A percentile compares a stretch with the other conserved stretches of the same genome.
Evolutionary conservation across 2,329 filamentous ascomycete species (phyloP).

Genomic region (Fusarium tupiense): DNA sequence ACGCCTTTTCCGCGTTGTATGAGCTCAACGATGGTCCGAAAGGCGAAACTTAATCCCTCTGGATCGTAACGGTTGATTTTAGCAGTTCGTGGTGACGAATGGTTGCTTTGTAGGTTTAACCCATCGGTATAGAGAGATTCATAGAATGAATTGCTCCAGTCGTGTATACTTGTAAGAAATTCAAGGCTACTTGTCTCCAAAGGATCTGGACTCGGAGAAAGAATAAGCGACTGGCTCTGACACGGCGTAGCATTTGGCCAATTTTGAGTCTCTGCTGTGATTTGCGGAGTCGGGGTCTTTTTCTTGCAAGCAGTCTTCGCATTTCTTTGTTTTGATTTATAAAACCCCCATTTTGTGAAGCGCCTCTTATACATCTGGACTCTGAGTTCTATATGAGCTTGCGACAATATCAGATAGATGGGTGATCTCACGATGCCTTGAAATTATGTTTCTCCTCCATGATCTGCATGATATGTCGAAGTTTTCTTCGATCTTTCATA

Average conservation of each 20-base stretch:
- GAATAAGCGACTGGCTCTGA: not conserved
- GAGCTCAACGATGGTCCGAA: slow-evolving; percentile 9
- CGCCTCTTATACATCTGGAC: slow-evolving; percentile 27
- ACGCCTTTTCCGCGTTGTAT: not conserved
- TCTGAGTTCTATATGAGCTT: not conserved
- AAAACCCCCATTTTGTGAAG: slow-evolving; percentile 25
- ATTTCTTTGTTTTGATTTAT: slow-evolving; percentile 8
- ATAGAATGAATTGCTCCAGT: slow-evolving; percentile 10
- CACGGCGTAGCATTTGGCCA: too few species aligned
- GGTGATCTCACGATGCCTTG: slow-evolving; percentile 15
- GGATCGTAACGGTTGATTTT: slow-evolving; percentile 6
- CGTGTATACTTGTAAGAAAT: slow-evolving; percentile 9
- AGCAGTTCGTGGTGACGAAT: too few species aligned
- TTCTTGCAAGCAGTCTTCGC: not conserved
- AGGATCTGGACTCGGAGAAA: not conserved
- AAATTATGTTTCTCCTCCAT: slow-evolving; percentile 22
- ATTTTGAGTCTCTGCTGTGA: not conserved
- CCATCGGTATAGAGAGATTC: not conserved
- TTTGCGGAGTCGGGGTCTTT: accelerated
- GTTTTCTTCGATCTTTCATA: slow-evolving; percentile 8
- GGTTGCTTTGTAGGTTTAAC: too few species aligned
- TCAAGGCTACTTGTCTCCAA: not conserved
- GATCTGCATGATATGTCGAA: slow-evolving; percentile 15
- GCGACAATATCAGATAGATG: not conserved
- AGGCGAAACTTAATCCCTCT: slow-evolving; percentile 17